Conservation (phyloP, 805 yeast genomes). For the Lipomyces japonicus region DNA sequence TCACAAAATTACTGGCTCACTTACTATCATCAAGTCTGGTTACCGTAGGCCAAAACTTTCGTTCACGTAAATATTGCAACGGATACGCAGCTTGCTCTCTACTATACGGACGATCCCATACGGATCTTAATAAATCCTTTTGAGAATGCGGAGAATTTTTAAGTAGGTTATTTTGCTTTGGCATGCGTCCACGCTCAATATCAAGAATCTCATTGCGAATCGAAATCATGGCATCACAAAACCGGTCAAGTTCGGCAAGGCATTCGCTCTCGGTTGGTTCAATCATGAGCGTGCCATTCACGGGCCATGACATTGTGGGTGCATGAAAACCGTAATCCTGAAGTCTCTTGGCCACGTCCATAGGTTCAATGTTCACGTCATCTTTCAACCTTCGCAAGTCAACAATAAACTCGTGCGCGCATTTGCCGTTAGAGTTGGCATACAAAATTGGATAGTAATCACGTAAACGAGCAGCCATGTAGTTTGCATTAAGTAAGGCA, state of each 20-base stretch:
- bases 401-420: conserved; percentile 95
- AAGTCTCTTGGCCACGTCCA: conserved; percentile 92
- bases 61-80: conserved; percentile 60
- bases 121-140: conserved; percentile 75
- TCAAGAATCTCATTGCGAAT: conserved; percentile 79
- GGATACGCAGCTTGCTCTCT: conserved; percentile 95
- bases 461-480: conserved; percentile 78
- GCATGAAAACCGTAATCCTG: conserved; percentile 99
- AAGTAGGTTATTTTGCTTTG: conserved; percentile 58
- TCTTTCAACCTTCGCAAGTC: conserved; percentile 83
- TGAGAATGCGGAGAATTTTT: conserved; percentile 92
- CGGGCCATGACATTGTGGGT: conserved; percentile 98
- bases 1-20: too few species aligned
- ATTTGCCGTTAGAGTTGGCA: conserved; percentile 60
- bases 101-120: conserved; percentile 81
- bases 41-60: conserved; percentile 95
- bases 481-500: conserved; percentile 93
- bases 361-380: conserved; percentile 77
- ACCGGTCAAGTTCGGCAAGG: conserved; percentile 81
- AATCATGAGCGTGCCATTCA: conserved; percentile 94
- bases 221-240: conserved; percentile 78
- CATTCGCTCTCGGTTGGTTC: conserved; percentile 98
- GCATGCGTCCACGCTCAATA: conserved; percentile 59
- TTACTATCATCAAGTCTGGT: conserved; percentile 75
- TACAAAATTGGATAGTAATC: conserved; percentile 73